Evolutionary conservation across 495 filamentous ascomycete genomes (phyloP), one percentile per base, ranked within the genome.

Genomic region (Ramalina intermedia): DNA sequence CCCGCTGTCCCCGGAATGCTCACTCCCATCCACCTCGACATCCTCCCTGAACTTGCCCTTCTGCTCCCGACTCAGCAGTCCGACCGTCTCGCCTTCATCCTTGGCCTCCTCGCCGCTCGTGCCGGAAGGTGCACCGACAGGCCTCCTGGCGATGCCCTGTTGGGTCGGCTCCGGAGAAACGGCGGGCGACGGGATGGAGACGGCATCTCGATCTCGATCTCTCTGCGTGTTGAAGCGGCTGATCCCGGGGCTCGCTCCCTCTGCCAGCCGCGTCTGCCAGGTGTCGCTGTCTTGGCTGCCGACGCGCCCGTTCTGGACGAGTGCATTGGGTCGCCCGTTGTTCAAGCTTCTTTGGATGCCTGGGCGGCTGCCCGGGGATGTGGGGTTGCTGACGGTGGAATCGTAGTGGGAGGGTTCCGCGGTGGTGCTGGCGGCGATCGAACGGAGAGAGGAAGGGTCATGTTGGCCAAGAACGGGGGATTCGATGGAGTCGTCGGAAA

Each of bases 231-330:
- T 47, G 29, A 47, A 47, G 4, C 44, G 44, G 44, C 44, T 37
- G 44, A 47, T 7, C 12, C 24, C 29, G 0, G 29, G n/a, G 16
- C 44, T 17, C 26, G 16, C n/a, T n/a, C 16, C 29, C 11, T 37
- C 29, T 49, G 29, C 51, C 12, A 54, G 23, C 18, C 46, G 26
- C 29, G 51, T 54, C 23, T 49, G 35, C 46, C 46, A 54, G 9
- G 46, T 44, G 7, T 54, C 51, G 24, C 51, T 54, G 24, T 53
- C 44, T 11, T 47, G 44, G 12, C 51, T 12, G 36, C 18, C 1
- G 39, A 43, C 20, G 13, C 13, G 16, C 9, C 21, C 35, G 33
- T 37, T 2, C 2, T 6, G 11, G 3, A 17, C 17, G 5, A 3
- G 23, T 8, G 41, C 20, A 14, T 14, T 27, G 46, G 23, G n/a